These are phyloP conservation scores for Xanthoparmelia taractica DNA, from an alignment of 495 filamentous ascomycete species.

Conservation along the genomic window DNA sequence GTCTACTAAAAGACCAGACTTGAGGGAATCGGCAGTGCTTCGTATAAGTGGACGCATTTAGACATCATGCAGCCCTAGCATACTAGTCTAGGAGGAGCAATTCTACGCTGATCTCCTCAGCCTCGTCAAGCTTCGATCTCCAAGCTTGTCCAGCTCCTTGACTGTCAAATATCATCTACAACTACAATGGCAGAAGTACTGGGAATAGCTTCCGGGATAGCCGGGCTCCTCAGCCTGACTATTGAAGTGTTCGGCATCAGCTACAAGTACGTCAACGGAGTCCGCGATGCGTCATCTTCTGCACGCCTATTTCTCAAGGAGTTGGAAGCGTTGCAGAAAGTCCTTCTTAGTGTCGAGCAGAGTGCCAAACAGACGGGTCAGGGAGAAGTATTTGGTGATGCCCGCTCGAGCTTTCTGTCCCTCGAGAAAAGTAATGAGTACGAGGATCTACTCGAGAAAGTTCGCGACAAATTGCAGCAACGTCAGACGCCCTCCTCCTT, in stretches of 20 bases:
- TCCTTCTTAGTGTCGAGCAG: background rate
- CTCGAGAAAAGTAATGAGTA: slow-evolving; percentile 5
- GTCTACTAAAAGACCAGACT: too few relatives aligned
- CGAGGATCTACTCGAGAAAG: background rate
- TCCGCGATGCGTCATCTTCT: slow-evolving; percentile 2
- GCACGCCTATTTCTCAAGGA: background rate
- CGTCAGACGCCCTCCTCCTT: background rate
- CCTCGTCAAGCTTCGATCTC: background rate
- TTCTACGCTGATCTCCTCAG: background rate
- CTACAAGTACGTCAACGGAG: slow-evolving; percentile 4
- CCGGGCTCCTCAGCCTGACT: slow-evolving; percentile 7
- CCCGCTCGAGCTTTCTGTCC: background rate
- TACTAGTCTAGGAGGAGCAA: background rate
- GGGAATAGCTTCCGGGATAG: slow-evolving; percentile 3
- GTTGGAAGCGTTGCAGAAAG: background rate
- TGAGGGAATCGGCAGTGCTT: too few relatives aligned
- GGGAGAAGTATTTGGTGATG: background rate
- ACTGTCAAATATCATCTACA: background rate
- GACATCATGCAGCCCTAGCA: background rate
- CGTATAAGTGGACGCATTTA: background rate
- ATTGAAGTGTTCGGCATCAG: slow-evolving; percentile 9
- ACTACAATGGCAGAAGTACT: slow-evolving; percentile 7
- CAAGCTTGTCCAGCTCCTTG: background rate
- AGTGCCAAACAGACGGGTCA: background rate
- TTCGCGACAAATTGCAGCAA: slow-evolving; percentile 2